These are phyloP conservation scores for Wickerhamomyces canadensis DNA, from an alignment of 805 yeast genomes.

Conservation along the genomic window DNA sequence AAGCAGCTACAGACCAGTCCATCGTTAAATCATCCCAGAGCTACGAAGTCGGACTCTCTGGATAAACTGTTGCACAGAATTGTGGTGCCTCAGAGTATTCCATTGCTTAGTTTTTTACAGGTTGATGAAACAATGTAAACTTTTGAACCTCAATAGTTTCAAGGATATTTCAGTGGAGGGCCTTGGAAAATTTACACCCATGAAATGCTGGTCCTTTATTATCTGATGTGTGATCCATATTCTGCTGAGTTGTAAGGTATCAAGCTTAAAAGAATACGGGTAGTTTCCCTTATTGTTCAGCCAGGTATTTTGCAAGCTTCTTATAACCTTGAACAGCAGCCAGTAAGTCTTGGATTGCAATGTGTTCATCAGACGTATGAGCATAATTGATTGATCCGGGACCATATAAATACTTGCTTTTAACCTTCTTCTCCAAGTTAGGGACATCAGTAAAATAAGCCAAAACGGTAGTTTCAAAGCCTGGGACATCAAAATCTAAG, in stretches of 20 bases:
- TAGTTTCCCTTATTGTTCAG: conserved; percentile 1
- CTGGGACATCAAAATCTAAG: conserved; percentile 54
- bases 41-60: no score
- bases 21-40: no score
- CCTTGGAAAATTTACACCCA: no score
- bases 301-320: conserved; percentile 12
- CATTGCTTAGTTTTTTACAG: no score
- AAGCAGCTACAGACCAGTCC: no score
- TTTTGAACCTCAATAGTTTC: no score
- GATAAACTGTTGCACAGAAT: no score
- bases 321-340: conserved; percentile 51
- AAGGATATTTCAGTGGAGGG: no score
- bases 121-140: no score
- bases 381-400: conserved; percentile 63
- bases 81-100: no score
- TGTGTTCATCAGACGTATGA: conserved; percentile 51
- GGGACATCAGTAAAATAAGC: conserved; percentile 54
- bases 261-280: background rate
- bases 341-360: conserved; percentile 40
- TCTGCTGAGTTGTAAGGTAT: no score
- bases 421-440: conserved; percentile 26
- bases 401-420: conserved; percentile 50
- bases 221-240: no score
- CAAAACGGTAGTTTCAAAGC: conserved; percentile 47
- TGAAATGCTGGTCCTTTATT: background rate